phyloP scores from a whole-genome alignment of 2,329 filamentous ascomycete genomes.

The Scleromitrula shiraiana region DNA sequence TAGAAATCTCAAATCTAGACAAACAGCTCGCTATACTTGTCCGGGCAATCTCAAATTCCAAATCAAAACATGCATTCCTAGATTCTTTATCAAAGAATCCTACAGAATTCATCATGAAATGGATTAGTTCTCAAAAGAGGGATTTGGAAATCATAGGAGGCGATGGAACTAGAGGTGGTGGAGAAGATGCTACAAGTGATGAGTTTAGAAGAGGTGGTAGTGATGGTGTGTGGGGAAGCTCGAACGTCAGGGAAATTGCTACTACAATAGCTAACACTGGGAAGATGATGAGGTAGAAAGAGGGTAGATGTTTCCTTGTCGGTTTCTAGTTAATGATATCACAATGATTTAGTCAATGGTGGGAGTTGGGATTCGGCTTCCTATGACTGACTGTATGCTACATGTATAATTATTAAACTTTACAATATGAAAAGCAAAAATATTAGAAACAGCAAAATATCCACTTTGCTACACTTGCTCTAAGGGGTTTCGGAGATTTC shows the following conservation, averaged over 20 bases:
- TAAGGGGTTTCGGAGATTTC: neutral
- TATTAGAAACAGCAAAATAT: too few species aligned
- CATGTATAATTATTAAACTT: too few species aligned
- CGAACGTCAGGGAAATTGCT: slow-evolving; percentile 55
- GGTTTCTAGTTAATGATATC: slow-evolving; percentile 6
- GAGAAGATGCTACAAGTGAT: slow-evolving; percentile 47
- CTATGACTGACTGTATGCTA: too few species aligned
- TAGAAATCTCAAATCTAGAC: slow-evolving; percentile 69
- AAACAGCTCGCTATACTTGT: slow-evolving; percentile 78
- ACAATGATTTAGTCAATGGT: neutral
- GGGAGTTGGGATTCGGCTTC: slow-evolving; percentile 4
- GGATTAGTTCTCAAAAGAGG: slow-evolving; percentile 82
- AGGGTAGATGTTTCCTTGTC: too few species aligned
- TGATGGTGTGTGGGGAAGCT: slow-evolving; percentile 55
- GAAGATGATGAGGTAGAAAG: neutral
- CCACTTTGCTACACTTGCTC: neutral
- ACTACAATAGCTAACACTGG: slow-evolving; percentile 42
- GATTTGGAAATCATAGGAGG: slow-evolving; percentile 27
- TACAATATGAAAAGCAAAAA: neutral
- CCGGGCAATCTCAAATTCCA: slow-evolving; percentile 74
- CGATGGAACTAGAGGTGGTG: slow-evolving; percentile 42
- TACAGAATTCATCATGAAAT: slow-evolving; percentile 73
- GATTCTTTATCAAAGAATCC: slow-evolving; percentile 72
- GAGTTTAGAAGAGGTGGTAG: slow-evolving; percentile 62
- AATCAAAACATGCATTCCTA: slow-evolving; percentile 87